A percentile compares a stretch with the other conserved stretches of the same genome.
Conservation (phyloP, 192 early-diverging fungal genomes). For the Backusella australiensis region DNA sequence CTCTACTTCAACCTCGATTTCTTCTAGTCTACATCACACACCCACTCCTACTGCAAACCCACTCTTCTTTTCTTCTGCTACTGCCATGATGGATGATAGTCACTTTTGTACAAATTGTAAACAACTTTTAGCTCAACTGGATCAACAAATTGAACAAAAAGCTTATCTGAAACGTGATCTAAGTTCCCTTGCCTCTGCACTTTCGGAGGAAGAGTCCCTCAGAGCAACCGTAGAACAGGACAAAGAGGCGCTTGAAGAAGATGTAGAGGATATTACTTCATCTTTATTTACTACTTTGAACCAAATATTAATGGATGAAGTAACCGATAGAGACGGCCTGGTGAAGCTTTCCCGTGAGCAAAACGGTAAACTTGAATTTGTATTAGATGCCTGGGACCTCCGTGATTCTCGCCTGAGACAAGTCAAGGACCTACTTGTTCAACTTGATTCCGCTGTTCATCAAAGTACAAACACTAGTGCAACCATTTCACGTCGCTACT, state of each 20-base stretch:
- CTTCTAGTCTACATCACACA: background rate
- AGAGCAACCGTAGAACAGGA: slow-evolving; percentile 30
- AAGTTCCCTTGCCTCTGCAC: slow-evolving; percentile 34
- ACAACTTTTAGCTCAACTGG: slow-evolving; percentile 41
- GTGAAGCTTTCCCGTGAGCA: slow-evolving; percentile 32
- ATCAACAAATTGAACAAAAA: slow-evolving; percentile 49
- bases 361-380: slow-evolving; percentile 16
- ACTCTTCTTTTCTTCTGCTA: background rate
- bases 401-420: slow-evolving; percentile 37
- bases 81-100: background rate
- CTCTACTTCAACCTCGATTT: slow-evolving; percentile 12
- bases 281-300: slow-evolving; percentile 41
- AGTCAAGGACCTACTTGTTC: slow-evolving; percentile 41
- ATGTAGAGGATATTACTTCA: slow-evolving; percentile 40
- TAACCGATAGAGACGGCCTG: slow-evolving; percentile 33
- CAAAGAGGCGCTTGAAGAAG: slow-evolving; percentile 37
- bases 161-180: slow-evolving; percentile 48
- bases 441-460: slow-evolving; percentile 43
- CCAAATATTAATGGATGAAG: slow-evolving; percentile 48
- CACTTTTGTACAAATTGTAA: slow-evolving; percentile 42
- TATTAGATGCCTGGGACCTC: slow-evolving; percentile 29
- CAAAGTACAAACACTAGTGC: slow-evolving; percentile 22
- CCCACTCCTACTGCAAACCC: background rate
- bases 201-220: slow-evolving; percentile 39
- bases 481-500: slow-evolving; percentile 6